phyloP scores from a whole-genome alignment of 108 stramenopile genomes.

The Ochromonas danica region DNA sequence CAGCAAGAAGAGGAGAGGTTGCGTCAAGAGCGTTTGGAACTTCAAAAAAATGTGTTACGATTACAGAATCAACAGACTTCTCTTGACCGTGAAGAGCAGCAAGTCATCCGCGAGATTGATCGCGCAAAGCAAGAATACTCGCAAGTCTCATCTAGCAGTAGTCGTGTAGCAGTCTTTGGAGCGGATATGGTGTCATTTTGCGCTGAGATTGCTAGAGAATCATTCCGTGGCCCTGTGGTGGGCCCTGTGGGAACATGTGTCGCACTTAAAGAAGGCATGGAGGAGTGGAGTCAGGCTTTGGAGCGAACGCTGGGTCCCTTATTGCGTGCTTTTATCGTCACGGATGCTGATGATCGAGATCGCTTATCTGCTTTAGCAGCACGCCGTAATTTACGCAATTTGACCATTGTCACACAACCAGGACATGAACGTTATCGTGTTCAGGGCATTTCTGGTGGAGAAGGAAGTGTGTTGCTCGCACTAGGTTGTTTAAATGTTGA shows the following conservation, averaged over 20 bases:
- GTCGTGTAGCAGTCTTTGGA: constrained; percentile 1
- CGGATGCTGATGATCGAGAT: constrained; percentile 28
- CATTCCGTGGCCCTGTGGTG: no score
- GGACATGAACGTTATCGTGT: background rate
- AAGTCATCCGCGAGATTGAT: no score
- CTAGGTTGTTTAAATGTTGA: constrained; percentile 26
- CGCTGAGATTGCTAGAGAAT: no score
- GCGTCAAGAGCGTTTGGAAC: background rate
- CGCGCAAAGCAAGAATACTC: no score
- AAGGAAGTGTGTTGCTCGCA: background rate
- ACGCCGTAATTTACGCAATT: background rate
- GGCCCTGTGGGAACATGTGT: constrained; percentile 42
- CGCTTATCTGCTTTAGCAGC: background rate
- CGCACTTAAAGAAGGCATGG: constrained; percentile 32
- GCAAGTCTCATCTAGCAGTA: no score
- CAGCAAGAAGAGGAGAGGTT: background rate
- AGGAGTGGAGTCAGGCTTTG: background rate
- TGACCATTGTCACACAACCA: background rate
- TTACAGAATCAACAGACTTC: no score
- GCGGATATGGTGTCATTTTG: background rate
- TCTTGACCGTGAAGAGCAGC: no score
- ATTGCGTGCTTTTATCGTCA: constrained; percentile 9
- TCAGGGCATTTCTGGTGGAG: background rate
- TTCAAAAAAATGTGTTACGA: no score
- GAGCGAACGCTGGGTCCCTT: background rate